These are phyloP conservation scores for Fonsecaea pedrosoi DNA, from an alignment of 2,329 filamentous ascomycete genomes.

Conservation along the genomic window DNA sequence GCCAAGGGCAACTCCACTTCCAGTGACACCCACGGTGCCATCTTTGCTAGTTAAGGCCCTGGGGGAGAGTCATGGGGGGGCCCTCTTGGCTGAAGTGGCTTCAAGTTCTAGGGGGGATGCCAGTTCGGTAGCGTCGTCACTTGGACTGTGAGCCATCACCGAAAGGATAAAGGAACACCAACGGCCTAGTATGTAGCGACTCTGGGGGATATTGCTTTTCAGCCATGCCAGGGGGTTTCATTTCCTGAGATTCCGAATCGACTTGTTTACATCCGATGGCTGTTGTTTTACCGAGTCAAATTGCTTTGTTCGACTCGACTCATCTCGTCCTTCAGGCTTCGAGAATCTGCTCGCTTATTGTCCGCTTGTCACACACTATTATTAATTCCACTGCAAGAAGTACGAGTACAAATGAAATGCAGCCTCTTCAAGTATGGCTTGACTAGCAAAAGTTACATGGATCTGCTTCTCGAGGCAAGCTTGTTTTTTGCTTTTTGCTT, in stretches of 20 bases:
- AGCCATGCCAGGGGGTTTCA: not conserved
- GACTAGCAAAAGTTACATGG: not conserved
- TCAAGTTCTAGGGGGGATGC: not conserved
- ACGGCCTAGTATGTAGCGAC: not conserved
- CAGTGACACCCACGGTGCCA: not conserved
- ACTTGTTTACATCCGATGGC: not conserved
- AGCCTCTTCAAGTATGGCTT: not conserved
- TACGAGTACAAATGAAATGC: not conserved
- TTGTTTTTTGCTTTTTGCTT: not conserved
- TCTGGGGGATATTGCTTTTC: not conserved
- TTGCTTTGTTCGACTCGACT: not conserved
- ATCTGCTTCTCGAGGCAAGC: not conserved
- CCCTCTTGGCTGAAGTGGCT: not conserved
- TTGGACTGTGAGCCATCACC: not conserved
- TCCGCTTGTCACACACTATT: not conserved
- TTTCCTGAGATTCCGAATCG: constrained; percentile 1
- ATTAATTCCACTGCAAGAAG: not conserved
- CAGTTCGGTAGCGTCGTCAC: not conserved
- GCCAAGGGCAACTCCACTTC: not conserved
- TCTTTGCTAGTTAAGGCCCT: not conserved
- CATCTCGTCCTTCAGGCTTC: not conserved
- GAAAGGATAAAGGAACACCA: not conserved
- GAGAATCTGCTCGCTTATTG: not conserved
- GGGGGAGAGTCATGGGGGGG: not conserved
- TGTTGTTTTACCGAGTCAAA: not conserved